Percentiles rank a stretch among this genome's conserved stretches.
Evolutionary conservation across 495 filamentous ascomycete species (phyloP).

Genomic region (Penicillium silybi): DNA sequence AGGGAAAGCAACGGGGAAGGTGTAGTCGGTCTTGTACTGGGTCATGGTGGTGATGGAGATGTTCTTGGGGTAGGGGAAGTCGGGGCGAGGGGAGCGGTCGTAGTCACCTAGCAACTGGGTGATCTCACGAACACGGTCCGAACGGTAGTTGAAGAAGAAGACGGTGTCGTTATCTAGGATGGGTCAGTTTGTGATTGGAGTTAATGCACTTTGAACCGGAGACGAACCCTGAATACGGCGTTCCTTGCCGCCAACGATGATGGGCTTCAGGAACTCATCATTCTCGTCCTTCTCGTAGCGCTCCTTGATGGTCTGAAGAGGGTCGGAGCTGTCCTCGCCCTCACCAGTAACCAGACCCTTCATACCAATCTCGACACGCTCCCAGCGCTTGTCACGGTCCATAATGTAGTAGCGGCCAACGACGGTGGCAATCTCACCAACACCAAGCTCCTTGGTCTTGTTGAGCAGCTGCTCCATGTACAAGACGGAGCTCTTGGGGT

Average conservation of each 20-base stretch:
- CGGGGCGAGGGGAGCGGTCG: constrained; percentile 83
- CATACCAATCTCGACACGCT: constrained; percentile 83
- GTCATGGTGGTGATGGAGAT: constrained; percentile 96
- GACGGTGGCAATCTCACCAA: constrained; percentile 85
- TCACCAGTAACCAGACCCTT: constrained; percentile 83
- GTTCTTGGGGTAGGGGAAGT: constrained; percentile 92
- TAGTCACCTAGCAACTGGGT: constrained; percentile 89
- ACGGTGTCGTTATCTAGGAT: constrained; percentile 76
- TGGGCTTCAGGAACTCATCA: constrained; percentile 98
- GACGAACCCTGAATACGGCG: constrained; percentile 72
- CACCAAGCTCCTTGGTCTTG: constrained; percentile 74
- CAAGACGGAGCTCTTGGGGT: constrained; percentile 82
- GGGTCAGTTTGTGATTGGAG: constrained; percentile 7
- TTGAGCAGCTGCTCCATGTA: constrained; percentile 84
- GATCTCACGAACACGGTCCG: constrained; percentile 94
- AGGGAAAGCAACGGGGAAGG: constrained; percentile 88
- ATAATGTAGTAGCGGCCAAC: constrained; percentile 97
- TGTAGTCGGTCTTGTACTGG: constrained; percentile 93
- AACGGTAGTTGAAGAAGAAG: constrained; percentile 99
- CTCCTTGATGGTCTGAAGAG: constrained; percentile 79
- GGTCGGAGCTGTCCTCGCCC: constrained; percentile 79
- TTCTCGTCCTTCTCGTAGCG: constrained; percentile 83
- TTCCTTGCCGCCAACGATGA: constrained; percentile 85
- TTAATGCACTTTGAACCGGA: neutral
- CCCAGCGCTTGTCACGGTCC: constrained; percentile 99